phyloP scores from a whole-genome alignment of 1,284 basidiomycete genomes.

The Ceratobasidium sp. region DNA sequence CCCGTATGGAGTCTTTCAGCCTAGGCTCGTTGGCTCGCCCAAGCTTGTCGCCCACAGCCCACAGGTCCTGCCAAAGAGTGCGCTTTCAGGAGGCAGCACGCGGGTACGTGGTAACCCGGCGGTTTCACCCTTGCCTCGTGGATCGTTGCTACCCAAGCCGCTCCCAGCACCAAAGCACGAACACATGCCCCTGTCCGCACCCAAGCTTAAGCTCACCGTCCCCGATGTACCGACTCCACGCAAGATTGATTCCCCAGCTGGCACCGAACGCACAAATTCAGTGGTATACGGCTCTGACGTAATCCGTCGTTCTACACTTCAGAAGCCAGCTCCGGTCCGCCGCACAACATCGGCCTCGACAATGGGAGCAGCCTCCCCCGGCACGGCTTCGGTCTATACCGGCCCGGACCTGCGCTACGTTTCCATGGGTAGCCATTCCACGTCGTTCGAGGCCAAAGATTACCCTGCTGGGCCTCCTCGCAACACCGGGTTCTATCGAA shows the following conservation, averaged over 20 bases:
- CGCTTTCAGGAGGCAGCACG: background rate
- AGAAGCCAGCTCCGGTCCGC: background rate
- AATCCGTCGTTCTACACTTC: slow-evolving; percentile 11
- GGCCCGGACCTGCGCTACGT: slow-evolving; percentile 22
- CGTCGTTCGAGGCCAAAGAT: slow-evolving; percentile 14
- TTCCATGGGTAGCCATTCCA: slow-evolving; percentile 19
- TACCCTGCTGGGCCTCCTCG: slow-evolving; percentile 14
- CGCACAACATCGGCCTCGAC: slow-evolving; percentile 15
- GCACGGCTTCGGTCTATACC: slow-evolving; percentile 7
- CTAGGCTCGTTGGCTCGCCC: slow-evolving; percentile 28
- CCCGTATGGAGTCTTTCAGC: slow-evolving; percentile 32
- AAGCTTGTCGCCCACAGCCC: slow-evolving; percentile 2
- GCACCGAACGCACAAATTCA: slow-evolving; percentile 1
- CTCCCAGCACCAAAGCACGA: background rate
- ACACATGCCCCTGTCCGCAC: background rate
- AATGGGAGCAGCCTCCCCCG: background rate
- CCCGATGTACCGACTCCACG: background rate
- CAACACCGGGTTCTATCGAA: slow-evolving; percentile 6
- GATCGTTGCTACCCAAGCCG: background rate
- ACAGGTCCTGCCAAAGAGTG: background rate
- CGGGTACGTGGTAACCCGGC: background rate
- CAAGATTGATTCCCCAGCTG: background rate
- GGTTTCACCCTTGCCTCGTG: background rate
- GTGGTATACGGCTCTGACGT: slow-evolving; percentile 27
- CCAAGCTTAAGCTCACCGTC: background rate